These are phyloP conservation scores for Saccharomycopsis amapae DNA, from an alignment of 805 yeast genomes.

Conservation along the genomic window DNA sequence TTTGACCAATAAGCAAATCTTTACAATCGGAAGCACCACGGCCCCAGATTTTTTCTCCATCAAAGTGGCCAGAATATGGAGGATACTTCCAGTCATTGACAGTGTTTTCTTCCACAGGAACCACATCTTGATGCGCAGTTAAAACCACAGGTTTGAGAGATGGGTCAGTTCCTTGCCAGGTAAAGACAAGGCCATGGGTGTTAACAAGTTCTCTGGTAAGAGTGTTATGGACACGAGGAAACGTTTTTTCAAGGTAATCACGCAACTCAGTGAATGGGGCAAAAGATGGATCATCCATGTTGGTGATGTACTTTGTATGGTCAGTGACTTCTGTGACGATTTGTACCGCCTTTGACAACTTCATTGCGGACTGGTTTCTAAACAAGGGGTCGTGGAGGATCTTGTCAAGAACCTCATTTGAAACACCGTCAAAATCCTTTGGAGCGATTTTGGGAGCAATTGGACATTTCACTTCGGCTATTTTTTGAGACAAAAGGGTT, in stretches of 20 bases:
- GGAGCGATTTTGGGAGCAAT: slow-evolving; percentile 11
- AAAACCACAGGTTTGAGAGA: slow-evolving; percentile 56
- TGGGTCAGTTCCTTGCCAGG: slow-evolving; percentile 50
- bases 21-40: slow-evolving; percentile 77
- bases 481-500: too few species aligned
- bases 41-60: slow-evolving; percentile 63
- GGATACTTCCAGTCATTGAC: slow-evolving; percentile 53
- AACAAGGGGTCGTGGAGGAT: slow-evolving; percentile 30
- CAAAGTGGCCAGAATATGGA: slow-evolving; percentile 62
- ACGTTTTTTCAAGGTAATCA: slow-evolving; percentile 42
- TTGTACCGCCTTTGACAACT: slow-evolving; percentile 51
- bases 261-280: slow-evolving; percentile 43
- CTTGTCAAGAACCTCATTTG: slow-evolving; percentile 5
- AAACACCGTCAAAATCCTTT: slow-evolving; percentile 11
- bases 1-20: slow-evolving; percentile 53
- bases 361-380: slow-evolving; percentile 35
- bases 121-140: slow-evolving; percentile 77
- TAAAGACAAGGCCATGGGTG: slow-evolving; percentile 53
- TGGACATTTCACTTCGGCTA: slow-evolving; percentile 14
- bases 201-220: slow-evolving; percentile 50
- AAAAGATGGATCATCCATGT: slow-evolving; percentile 47
- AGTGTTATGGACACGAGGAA: slow-evolving; percentile 45
- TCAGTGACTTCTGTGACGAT: slow-evolving; percentile 63
- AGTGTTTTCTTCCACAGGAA: slow-evolving; percentile 61
- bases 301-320: slow-evolving; percentile 36